phyloP scores from a whole-genome alignment of 805 yeast species.

The Metschnikowia vanudenii region DNA sequence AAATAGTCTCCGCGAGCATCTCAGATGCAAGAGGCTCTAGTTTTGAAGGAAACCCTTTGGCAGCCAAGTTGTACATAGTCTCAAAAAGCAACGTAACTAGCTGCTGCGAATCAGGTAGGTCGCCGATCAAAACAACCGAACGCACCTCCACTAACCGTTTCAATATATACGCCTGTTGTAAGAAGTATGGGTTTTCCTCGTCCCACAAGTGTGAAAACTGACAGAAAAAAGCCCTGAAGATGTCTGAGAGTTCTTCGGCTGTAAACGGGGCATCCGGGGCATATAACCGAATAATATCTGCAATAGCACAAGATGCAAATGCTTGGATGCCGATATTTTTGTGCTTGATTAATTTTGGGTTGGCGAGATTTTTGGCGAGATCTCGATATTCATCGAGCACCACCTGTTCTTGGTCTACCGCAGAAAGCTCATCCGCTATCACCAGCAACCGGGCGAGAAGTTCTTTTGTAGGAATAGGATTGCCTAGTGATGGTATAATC shows the following conservation, averaged over 20 bases:
- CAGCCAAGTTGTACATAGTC: constrained; percentile 55
- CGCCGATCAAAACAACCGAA: constrained; percentile 71
- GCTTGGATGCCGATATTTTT: constrained; percentile 70
- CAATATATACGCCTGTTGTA: constrained; percentile 62
- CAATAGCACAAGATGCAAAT: constrained; percentile 65
- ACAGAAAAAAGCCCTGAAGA: constrained; percentile 63
- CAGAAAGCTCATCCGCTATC: constrained; percentile 62
- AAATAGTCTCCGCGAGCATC: constrained; percentile 68
- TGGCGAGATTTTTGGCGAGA: constrained; percentile 52
- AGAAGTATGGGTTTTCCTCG: constrained; percentile 56
- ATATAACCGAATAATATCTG: constrained; percentile 71
- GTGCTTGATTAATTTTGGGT: constrained; percentile 57
- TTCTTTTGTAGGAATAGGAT: constrained; percentile 61
- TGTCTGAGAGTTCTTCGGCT: constrained; percentile 55
- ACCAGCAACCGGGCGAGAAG: constrained; percentile 53
- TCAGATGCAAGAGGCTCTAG: constrained; percentile 65
- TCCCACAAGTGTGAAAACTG: constrained; percentile 60
- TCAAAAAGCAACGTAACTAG: constrained; percentile 58
- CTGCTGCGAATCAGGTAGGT: constrained; percentile 59
- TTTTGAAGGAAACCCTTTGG: constrained; percentile 46
- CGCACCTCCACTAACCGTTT: constrained; percentile 73
- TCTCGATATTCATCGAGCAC: constrained; percentile 42
- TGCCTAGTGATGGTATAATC: constrained; percentile 55
- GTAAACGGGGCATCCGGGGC: constrained; percentile 93
- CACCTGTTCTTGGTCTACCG: constrained; percentile 58